phyloP scores from a whole-genome alignment of 768 basidiomycete genomes.

The Rhizopogon sp. region DNA sequence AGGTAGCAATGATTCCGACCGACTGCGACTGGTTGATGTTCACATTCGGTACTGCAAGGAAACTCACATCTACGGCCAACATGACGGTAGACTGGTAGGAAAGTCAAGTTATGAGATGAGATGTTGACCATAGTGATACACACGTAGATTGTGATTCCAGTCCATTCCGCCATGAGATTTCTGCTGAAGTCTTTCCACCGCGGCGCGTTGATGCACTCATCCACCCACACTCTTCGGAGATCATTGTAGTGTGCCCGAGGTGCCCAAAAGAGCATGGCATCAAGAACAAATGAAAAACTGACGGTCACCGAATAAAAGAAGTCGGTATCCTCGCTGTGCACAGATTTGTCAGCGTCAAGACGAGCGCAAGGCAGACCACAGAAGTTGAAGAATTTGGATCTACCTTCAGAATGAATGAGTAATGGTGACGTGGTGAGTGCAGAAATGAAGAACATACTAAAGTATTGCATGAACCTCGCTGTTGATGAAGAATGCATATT shows the following conservation, averaged over 20 bases:
- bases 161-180: conserved; percentile 43
- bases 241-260: neutral
- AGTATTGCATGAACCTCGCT: conserved; percentile 1
- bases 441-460: neutral
- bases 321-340: neutral
- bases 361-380: neutral
- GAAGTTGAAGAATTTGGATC: conserved; percentile 5
- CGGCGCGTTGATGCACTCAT: conserved; percentile 20
- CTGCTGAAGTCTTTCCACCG: conserved; percentile 37
- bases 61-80: conserved; percentile 46
- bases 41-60: conserved; percentile 45
- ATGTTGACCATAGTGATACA: conserved; percentile 4
- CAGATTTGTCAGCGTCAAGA: neutral
- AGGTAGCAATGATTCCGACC: conserved; percentile 26
- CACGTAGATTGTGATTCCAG: conserved; percentile 43
- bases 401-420: neutral
- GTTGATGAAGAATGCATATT: neutral
- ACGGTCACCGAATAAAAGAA: neutral
- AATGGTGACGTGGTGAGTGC: neutral
- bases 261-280: conserved; percentile 4
- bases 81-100: conserved; percentile 41
- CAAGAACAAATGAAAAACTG: neutral
- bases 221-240: neutral
- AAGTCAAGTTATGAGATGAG: neutral
- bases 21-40: conserved; percentile 12